Evolutionary conservation across 2,329 filamentous ascomycete species (phyloP), one percentile per base, ranked within the genome.

Genomic region (Cercospora beticola): DNA sequence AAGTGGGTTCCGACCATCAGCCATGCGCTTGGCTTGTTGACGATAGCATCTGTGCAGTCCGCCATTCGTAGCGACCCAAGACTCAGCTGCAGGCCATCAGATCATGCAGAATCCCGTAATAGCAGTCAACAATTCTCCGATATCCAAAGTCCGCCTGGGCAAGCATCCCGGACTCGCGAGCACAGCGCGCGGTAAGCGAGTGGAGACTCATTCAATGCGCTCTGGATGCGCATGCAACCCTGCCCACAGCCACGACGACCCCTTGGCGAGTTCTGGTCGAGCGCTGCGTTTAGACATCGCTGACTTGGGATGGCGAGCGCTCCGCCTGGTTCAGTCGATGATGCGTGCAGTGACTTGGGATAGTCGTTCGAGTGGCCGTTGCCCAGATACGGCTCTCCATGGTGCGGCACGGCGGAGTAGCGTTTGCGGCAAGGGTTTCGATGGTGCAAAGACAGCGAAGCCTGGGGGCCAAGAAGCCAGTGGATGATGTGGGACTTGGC

Each of bases 301-400:
- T 40, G n/a, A 58, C 63, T 10, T 59, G 28, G 30, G 23, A 49
- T 18, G 9, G n/a, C 4, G 33, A 23, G n/a, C 56, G 31, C 30
- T 36, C 46, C 49, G 21, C 46, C 30, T 57, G 30, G 62, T 21
- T 43, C 14, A 21, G 36, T 54, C 31, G 40, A 57, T 59, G 33
- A 65, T 65, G 62, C 62, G 62, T 49, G 54, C 54, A 56, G 43
- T 21, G 31, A 43, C 52, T 33, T 31, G 49, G 23, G 57, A 33
- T 36, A 30, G 14, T 36, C 43, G 62, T 61, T 30, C 23, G 54
- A 33, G 21, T 23, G 6, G 14, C 56, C 26, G 16, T 60, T 65
- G 68, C 68, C 68, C 66, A 68, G 68, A 58, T 62, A 46, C 68
- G 68, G 68, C 65, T 70, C 65, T 70, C 68, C 68, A 70, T 65